Evolutionary conservation across 2,329 filamentous ascomycete genomes (phyloP), one percentile per base, ranked within the genome.

Genomic region (Claviceps fusiformis): DNA sequence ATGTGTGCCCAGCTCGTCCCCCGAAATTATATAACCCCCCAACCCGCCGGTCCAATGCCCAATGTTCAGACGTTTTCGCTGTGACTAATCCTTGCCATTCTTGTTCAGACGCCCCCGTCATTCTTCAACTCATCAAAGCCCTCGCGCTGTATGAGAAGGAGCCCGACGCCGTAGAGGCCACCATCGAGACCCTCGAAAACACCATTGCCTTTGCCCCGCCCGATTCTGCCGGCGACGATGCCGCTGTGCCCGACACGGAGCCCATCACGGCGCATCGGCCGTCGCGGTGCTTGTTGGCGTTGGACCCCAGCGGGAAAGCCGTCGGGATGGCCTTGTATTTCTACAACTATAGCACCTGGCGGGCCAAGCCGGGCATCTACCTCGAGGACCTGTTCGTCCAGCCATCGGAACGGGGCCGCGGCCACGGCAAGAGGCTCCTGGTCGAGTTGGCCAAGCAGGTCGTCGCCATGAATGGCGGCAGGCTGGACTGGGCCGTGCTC

Each of bases 271-370:
- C 79, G 2, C 62, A 69, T 5, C 74, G 73, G n/a, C 88, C 85
- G 35, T 87, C 90, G 19, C 86, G 89, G 58, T 92, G 88, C 52
- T 76, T 95, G 39, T 71, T 95, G 10, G 71, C 92, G 54, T 75
- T 76, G 61, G 71, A 77, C 27, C 70, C 75, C 11, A 69, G 72
- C 6, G 69, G 73, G 11, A 65, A 71, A 44, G 68, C 68, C 0
- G 87, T 82, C 0, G 89, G 86, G 50, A 89, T 96, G 80, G 90
- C 90, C 1, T 72, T 96, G 45, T 96, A 90, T 73, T 97, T 95
- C 70, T 90, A 92, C 76, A 97, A 92, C 72, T 97, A 95, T 72
- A 89, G 85, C 65, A 96, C 92, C 0, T 97, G 93, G 93, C 81
- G 87, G 9, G 81, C 87, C n/a, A 81, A 80, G 49, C 82, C 91